phyloP scores from a whole-genome alignment of 495 filamentous ascomycete genomes.

The Penicillium canescens region DNA sequence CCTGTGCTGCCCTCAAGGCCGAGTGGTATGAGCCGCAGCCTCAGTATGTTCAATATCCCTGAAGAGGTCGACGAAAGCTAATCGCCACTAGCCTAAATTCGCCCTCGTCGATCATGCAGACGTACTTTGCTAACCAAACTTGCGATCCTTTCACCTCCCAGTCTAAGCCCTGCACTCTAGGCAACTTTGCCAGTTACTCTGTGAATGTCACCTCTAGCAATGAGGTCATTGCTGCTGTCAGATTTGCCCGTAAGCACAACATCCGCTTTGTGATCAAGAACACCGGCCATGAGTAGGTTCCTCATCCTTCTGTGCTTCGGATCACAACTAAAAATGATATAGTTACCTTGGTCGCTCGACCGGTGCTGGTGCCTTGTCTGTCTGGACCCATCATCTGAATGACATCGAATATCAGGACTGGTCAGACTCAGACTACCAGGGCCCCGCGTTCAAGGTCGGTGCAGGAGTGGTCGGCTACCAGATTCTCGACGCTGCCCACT shows the following conservation, averaged over 20 bases:
- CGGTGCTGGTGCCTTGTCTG: conserved; percentile 53
- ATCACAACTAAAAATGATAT: background rate
- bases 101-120: conserved; percentile 45
- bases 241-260: conserved; percentile 57
- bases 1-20: conserved; percentile 25
- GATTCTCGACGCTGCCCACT: conserved; percentile 46
- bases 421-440: conserved; percentile 40
- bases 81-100: conserved; percentile 21
- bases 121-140: conserved; percentile 46
- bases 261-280: conserved; percentile 66
- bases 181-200: conserved; percentile 58
- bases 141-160: conserved; percentile 57
- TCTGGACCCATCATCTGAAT: conserved; percentile 62
- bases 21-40: conserved; percentile 24
- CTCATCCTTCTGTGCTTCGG: background rate
- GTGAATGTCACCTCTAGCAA: conserved; percentile 40
- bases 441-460: conserved; percentile 56
- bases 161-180: conserved; percentile 50
- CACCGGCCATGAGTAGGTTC: conserved; percentile 55
- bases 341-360: conserved; percentile 60
- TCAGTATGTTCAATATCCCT: conserved; percentile 19
- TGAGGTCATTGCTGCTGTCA: conserved; percentile 39
- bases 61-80: background rate
- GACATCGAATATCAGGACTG: conserved; percentile 42
- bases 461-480: conserved; percentile 54